Evolutionary conservation across 805 yeast species (phyloP).

Genomic region (Saccharomycodes ludwigii): DNA sequence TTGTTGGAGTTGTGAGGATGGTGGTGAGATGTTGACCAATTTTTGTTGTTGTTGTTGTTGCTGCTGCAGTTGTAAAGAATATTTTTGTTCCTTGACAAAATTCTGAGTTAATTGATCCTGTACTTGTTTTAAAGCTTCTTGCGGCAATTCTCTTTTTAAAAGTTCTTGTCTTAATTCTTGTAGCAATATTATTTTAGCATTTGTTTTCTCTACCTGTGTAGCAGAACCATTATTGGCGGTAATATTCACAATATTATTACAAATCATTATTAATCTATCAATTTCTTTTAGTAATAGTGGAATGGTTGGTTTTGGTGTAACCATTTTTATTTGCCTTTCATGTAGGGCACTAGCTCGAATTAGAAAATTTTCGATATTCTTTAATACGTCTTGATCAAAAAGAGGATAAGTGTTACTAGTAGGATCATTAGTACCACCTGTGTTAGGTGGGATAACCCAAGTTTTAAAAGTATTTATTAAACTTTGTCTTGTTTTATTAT

Average conservation of each 20-base stretch:
- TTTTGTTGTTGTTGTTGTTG: conserved; percentile 16
- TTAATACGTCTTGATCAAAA: conserved; percentile 59
- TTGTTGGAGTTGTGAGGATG: too few species aligned
- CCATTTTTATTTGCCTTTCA: conserved; percentile 18
- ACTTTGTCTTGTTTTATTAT: conserved; percentile 61
- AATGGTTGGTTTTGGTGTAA: conserved; percentile 20
- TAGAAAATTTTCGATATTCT: conserved; percentile 63
- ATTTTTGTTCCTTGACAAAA: conserved; percentile 26
- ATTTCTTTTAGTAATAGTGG: conserved; percentile 23
- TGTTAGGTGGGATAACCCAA: conserved; percentile 53
- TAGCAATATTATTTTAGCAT: conserved; percentile 23
- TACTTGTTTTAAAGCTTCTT: conserved; percentile 21
- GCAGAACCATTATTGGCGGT: too few species aligned
- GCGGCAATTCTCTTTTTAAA: conserved; percentile 22
- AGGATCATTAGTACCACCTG: conserved; percentile 17
- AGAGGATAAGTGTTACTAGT: conserved; percentile 34
- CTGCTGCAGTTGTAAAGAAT: conserved; percentile 16
- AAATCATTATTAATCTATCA: conserved; percentile 19
- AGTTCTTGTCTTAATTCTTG: conserved; percentile 25
- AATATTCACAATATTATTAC: conserved; percentile 11
- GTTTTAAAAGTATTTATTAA: conserved; percentile 71
- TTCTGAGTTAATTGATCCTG: conserved; percentile 29
- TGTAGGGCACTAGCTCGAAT: conserved; percentile 41
- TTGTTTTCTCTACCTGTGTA: conserved; percentile 18
- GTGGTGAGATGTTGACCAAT: conserved; percentile 9